A percentile compares a stretch with the other conserved stretches of the same genome.
Evolutionary conservation across 2,329 filamentous ascomycete species (phyloP).

Genomic region (Clonostachys rosea): DNA sequence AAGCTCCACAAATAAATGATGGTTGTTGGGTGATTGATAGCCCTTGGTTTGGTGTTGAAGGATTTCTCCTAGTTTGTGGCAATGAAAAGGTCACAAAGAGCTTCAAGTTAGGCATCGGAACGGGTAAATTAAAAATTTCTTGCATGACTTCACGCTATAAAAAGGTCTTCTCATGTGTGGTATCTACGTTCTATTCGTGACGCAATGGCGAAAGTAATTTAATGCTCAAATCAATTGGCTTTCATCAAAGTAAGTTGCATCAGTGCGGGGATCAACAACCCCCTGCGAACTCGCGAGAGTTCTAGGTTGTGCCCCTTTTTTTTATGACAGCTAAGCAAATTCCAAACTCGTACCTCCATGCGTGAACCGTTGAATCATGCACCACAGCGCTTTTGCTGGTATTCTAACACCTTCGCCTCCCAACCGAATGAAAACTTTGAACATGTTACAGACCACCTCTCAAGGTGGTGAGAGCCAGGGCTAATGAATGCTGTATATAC

Average conservation of each 20-base stretch:
- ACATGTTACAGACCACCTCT: neutral
- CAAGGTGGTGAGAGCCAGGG: neutral
- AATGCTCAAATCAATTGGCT: neutral
- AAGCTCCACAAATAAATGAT: slow-evolving; percentile 90
- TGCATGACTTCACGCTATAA: slow-evolving; percentile 6
- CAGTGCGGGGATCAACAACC: no score
- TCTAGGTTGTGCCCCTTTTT: no score
- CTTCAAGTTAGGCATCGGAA: slow-evolving; percentile 28
- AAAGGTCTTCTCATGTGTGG: neutral
- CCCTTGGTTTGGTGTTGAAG: slow-evolving; percentile 29
- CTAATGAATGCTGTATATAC: neutral
- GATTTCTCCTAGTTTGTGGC: slow-evolving; percentile 26
- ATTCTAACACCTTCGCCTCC: neutral
- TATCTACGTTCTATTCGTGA: neutral
- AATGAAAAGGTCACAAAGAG: slow-evolving; percentile 24
- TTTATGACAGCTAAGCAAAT: no score
- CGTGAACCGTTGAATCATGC: neutral
- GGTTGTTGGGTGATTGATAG: slow-evolving; percentile 7
- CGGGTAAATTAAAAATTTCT: slow-evolving; percentile 27
- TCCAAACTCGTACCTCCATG: no score
- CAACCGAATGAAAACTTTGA: neutral
- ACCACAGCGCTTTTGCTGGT: neutral
- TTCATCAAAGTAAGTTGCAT: no score
- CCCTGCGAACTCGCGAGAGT: no score
- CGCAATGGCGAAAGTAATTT: neutral